Conservation (phyloP, 2,329 filamentous ascomycete genomes). For the Monosporascus sp. region DNA sequence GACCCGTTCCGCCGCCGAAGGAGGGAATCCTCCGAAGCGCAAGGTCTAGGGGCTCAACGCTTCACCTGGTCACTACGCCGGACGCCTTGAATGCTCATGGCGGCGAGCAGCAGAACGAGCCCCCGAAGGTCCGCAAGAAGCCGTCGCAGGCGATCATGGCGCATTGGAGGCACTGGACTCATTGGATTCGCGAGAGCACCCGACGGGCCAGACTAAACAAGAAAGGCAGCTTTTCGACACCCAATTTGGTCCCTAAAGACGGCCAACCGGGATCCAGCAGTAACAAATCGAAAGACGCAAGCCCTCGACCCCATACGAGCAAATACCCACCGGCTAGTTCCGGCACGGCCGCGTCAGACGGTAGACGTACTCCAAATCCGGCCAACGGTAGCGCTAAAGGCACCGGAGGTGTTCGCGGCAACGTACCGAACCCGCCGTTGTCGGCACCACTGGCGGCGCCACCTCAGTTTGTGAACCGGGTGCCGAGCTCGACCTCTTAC, state of each 20-base stretch:
- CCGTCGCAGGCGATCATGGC: constrained; percentile 54
- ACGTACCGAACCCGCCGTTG: constrained; percentile 20
- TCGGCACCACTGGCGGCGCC: constrained; percentile 23
- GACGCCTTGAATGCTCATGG: constrained; percentile 39
- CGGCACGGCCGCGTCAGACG: constrained; percentile 32
- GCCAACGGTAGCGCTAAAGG: constrained; percentile 44
- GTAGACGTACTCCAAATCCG: constrained; percentile 45
- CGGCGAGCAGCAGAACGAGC: constrained; percentile 19
- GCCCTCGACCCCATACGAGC: constrained; percentile 55
- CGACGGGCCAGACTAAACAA: constrained; percentile 46
- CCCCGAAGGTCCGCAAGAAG: constrained; percentile 48
- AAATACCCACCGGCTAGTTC: constrained; percentile 44
- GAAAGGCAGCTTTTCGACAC: constrained; percentile 52
- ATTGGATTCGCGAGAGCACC: constrained; percentile 57
- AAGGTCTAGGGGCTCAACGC: constrained; percentile 73
- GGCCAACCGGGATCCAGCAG: constrained; percentile 29
- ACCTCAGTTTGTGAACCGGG: constrained; percentile 25
- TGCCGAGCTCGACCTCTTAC: constrained; percentile 40
- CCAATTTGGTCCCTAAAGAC: constrained; percentile 51
- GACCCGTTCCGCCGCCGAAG: constrained; percentile 78
- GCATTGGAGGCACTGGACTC: constrained; percentile 60
- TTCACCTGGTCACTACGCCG: constrained; percentile 73
- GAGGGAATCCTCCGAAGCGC: constrained; percentile 65
- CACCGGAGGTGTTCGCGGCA: constrained; percentile 16
- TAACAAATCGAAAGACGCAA: constrained; percentile 46